Base-by-base conservation (phyloP, 805 yeast species). In the Maudiozyma barnettii region DNA sequence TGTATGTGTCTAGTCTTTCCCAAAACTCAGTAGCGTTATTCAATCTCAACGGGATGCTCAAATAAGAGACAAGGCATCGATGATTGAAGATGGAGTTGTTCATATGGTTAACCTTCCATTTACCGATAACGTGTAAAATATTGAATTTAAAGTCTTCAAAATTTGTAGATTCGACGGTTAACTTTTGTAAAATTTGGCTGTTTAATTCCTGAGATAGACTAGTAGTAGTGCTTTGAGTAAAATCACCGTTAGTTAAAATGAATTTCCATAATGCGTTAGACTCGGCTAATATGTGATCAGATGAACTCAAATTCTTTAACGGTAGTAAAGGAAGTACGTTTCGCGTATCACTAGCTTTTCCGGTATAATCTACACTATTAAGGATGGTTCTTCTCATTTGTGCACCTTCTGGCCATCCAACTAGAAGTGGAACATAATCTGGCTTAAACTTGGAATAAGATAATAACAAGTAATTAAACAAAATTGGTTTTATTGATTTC, bases 241-340 rank as follows among this genome's bases (percentile, higher is more conserved):
- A 23, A 5, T 61, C 56, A 23, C 66, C 67, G 36, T 42, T 51
- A 39, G 59, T 63, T 12, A 63, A 40, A 51, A 59, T 57, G 46
- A 62, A 64, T 20, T 58, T 57, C 81, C 95, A 78, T 5, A 91
- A 49, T 0, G 97, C 97, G 49, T 78, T 73, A 0, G 91, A 78
- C 64, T 91, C 98, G 0, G 82, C 80, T 39, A 84, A 46, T 1
- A 86, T 65, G 51, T 79, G 74, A 20, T 69, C 58, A 13, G 60
- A 51, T 3, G 67, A 51, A 1, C 55, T 54, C 8, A 84, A 59
- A 8, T 70, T 69, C 0, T 69, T 54, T 1, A 78, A 58, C 1
- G 96, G 90, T 39, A 91, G 66, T 48, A 91, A 77, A 2, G 97
- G 97, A 2, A 88, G 43, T 10, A 50, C 50, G 13, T 47, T 47